Base-by-base conservation (phyloP, 495 filamentous ascomycete species). In the Lentithecium fluviatile region DNA sequence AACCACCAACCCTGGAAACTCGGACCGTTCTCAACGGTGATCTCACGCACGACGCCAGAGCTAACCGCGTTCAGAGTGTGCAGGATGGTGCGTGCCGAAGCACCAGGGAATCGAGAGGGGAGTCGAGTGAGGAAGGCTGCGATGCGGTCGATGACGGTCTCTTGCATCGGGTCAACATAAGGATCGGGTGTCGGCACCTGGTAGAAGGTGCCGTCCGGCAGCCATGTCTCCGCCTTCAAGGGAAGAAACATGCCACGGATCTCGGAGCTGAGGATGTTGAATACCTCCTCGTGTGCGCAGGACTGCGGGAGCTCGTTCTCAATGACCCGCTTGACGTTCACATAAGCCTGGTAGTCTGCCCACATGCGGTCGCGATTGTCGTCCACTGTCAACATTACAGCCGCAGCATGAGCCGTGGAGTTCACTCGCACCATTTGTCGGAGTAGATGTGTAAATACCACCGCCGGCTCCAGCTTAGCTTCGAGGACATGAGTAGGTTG, bases 1-100 rank as follows among this genome's bases (percentile, higher is more conserved):
- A 96, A 88, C 91, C 94, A 97, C 94, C 94, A 98, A 1, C 89
- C 86, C 13, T 90, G 90, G 69, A 96, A 98, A 67, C 89, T 95
- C 58, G 85, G 83, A 10, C 88, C 90, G 59, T 88, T 85, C 23
- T 82, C 82, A 21, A 97, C 84, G 7, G 93, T 97, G 56, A 93
- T 79, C 65, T 92, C 89, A 40, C 89, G 79, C 70, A 93, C 77
- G 6, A 86, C 83, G 11, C 86, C 82, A 1, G 84, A 86, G 17
- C 87, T 82, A 17, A 91, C 74, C 24, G 82, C 79, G 56, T 86
- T 83, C 21, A 90, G 82, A 60, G 83, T 87, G 70, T 83, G 82
- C 19, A 91, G 79, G 42, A 93, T 79, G 46, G 83, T 88, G 40
- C 75, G 81, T 38, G 81, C 82, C 38, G 79, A 84, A 38, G 79